Percentiles rank a stretch among this genome's conserved stretches.
Conservation (phyloP, 768 basidiomycete genomes). For the Cyathus striatus region DNA sequence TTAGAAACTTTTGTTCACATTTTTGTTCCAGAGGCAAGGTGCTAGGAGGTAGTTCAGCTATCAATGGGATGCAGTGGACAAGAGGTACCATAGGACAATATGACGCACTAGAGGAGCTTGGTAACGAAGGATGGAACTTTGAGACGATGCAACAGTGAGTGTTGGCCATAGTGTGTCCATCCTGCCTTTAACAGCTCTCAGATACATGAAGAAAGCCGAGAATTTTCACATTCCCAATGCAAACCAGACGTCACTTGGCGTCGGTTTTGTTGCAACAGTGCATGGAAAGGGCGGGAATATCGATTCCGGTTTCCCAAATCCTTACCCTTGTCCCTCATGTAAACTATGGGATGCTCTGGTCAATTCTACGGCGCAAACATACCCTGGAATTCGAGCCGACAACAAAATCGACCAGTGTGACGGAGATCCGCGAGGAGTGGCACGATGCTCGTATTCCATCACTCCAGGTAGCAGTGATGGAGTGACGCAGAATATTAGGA, state of each 20-base stretch:
- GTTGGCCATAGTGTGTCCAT: neutral
- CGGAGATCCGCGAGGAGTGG: neutral
- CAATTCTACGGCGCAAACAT: neutral
- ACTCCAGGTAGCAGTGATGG: neutral
- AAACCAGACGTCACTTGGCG: neutral
- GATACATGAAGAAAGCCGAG: constrained; percentile 1
- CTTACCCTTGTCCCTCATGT: neutral
- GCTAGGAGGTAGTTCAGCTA: neutral
- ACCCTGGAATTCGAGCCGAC: neutral
- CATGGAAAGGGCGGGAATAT: neutral
- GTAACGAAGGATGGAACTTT: neutral
- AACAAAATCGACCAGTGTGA: neutral
- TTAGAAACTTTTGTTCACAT: no score
- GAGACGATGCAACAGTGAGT: neutral
- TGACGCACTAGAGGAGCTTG: neutral
- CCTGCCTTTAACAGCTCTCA: neutral
- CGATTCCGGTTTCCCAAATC: neutral
- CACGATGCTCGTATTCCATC: neutral
- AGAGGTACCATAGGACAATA: neutral
- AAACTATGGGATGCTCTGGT: neutral
- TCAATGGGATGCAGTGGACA: neutral
- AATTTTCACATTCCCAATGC: neutral
- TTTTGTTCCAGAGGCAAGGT: neutral
- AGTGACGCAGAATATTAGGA: neutral
- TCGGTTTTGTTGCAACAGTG: neutral